phyloP scores from a whole-genome alignment of 2,329 filamentous ascomycete species.

The Colletotrichum sp. region DNA sequence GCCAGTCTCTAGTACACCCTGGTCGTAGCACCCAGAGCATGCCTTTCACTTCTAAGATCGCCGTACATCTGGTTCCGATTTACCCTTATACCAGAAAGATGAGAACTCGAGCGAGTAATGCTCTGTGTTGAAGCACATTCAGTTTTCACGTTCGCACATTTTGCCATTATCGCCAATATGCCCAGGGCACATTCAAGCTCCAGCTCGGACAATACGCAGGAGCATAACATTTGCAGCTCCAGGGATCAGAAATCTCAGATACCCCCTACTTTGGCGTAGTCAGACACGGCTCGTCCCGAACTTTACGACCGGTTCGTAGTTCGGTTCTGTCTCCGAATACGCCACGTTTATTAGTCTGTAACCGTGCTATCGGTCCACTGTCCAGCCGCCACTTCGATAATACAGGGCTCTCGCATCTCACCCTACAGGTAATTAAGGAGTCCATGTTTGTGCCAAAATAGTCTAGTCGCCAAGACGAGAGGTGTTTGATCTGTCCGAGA shows the following conservation, averaged over 20 bases:
- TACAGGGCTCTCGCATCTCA: neutral
- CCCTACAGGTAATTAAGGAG: neutral
- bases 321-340: neutral
- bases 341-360: neutral
- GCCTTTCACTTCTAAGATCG: neutral
- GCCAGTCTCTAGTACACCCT: neutral
- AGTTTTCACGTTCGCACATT: neutral
- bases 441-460: neutral
- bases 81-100: neutral
- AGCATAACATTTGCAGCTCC: neutral
- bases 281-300: neutral
- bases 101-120: neutral
- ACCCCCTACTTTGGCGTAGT: neutral
- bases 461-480: neutral
- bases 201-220: neutral
- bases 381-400: neutral
- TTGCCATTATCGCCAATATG: neutral
- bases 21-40: neutral
- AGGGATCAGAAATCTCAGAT: neutral
- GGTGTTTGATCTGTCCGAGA: neutral
- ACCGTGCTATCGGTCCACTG: neutral
- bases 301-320: neutral
- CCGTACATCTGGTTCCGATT: neutral
- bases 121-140: accelerated
- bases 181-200: neutral